phyloP scores from a whole-genome alignment of 2,329 filamentous ascomycete genomes.

The Monilinia aucupariae region DNA sequence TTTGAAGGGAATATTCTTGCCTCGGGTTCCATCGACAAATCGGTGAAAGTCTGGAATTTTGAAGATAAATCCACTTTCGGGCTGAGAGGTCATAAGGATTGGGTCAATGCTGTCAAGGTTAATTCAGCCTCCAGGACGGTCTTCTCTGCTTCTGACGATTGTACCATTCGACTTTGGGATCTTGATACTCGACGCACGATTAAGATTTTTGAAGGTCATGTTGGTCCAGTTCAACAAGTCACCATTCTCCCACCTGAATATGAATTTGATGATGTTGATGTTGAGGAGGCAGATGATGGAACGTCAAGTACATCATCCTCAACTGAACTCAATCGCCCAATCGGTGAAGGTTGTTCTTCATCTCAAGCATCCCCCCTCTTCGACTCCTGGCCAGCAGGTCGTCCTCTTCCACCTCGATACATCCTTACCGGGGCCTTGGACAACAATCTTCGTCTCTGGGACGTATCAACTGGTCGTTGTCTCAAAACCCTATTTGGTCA shows the following conservation, averaged over 20 bases:
- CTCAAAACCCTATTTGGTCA: slow-evolving; percentile 94
- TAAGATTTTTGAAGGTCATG: slow-evolving; percentile 75
- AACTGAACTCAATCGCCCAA: slow-evolving; percentile 8
- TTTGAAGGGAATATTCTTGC: slow-evolving; percentile 80
- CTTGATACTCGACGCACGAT: slow-evolving; percentile 78
- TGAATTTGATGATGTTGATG: slow-evolving; percentile 71
- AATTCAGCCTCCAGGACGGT: slow-evolving; percentile 78
- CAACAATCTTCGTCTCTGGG: slow-evolving; percentile 88
- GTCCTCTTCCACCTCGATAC: slow-evolving; percentile 76
- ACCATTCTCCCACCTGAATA: slow-evolving; percentile 80
- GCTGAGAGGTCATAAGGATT: slow-evolving; percentile 81
- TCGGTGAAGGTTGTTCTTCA: slow-evolving; percentile 4
- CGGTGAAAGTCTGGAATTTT: slow-evolving; percentile 90
- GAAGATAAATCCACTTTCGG: slow-evolving; percentile 74
- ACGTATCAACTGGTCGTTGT: slow-evolving; percentile 73
- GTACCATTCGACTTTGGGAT: slow-evolving; percentile 88
- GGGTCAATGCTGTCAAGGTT: slow-evolving; percentile 93
- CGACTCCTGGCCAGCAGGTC: slow-evolving; percentile 55
- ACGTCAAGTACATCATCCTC: slow-evolving; percentile 32
- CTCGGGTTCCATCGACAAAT: slow-evolving; percentile 83
- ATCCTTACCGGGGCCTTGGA: slow-evolving; percentile 92
- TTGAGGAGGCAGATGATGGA: slow-evolving; percentile 51
- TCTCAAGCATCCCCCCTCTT: slow-evolving; percentile 23
- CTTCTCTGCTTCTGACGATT: slow-evolving; percentile 90
- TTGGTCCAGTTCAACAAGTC: slow-evolving; percentile 92